These are phyloP conservation scores for Boletus reticuloceps DNA, from an alignment of 768 basidiomycete species.

Conservation along the genomic window DNA sequence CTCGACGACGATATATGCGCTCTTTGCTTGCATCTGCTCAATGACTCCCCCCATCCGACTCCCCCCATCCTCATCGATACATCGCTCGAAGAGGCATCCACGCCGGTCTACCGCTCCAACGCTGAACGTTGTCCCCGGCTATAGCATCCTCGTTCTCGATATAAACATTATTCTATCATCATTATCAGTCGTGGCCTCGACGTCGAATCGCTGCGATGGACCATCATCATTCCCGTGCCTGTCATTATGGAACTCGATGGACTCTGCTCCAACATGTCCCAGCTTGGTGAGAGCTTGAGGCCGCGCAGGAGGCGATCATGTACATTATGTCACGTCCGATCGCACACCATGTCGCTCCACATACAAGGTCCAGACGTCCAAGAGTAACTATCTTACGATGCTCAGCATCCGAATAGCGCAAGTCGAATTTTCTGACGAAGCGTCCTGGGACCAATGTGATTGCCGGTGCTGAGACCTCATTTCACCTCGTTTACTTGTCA, in stretches of 20 bases:
- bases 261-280: slow-evolving; percentile 59
- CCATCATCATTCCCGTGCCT: slow-evolving; percentile 86
- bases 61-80: slow-evolving; percentile 23
- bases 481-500: too few relatives aligned
- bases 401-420: slow-evolving; percentile 82
- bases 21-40: slow-evolving; percentile 56
- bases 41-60: too few relatives aligned
- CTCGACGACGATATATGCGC: slow-evolving; percentile 71
- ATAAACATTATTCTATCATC: slow-evolving; percentile 94
- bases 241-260: slow-evolving; percentile 98
- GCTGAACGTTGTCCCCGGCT: slow-evolving; percentile 72
- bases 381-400: slow-evolving; percentile 72
- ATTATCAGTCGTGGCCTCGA: slow-evolving; percentile 62
- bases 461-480: too few relatives aligned
- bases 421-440: slow-evolving; percentile 61
- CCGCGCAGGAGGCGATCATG: too few relatives aligned
- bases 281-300: too few relatives aligned
- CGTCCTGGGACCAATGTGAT: slow-evolving; percentile 59
- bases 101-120: slow-evolving; percentile 34
- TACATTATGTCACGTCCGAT: slow-evolving; percentile 77
- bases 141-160: slow-evolving; percentile 88
- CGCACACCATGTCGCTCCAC: slow-evolving; percentile 71
- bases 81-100: slow-evolving; percentile 27
- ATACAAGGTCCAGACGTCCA: slow-evolving; percentile 93
- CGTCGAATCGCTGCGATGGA: slow-evolving; percentile 82